Percentiles rank a stretch among this genome's conserved stretches.
Evolutionary conservation across 1,139 yeast genomes (phyloP).

Genomic region (Scheffersomyces segobiensis): DNA sequence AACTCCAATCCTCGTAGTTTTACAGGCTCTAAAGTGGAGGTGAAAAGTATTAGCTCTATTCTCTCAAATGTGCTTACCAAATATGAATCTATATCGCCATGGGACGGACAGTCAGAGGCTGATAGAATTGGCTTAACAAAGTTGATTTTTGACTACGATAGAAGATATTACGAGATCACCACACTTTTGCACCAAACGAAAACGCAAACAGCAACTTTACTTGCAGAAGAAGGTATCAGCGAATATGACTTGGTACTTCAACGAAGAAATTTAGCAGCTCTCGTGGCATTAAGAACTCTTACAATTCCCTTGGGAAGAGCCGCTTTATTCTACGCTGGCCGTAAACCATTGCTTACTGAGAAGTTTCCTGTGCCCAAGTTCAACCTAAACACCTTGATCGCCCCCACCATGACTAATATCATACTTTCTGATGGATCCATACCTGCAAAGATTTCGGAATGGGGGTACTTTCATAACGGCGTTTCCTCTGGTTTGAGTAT

Average conservation of each 20-base stretch:
- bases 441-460: constrained; percentile 53
- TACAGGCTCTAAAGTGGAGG: constrained; percentile 11
- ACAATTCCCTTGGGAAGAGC: constrained; percentile 81
- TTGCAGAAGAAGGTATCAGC: constrained; percentile 34
- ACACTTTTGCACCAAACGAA: constrained; percentile 69
- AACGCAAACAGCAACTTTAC: constrained; percentile 53
- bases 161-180: constrained; percentile 78
- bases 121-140: constrained; percentile 67
- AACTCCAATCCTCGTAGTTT: constrained; percentile 9
- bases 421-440: constrained; percentile 58
- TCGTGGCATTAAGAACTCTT: constrained; percentile 70
- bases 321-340: constrained; percentile 66
- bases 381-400: constrained; percentile 65
- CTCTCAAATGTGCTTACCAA: constrained; percentile 47
- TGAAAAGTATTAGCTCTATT: constrained; percentile 51
- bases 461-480: constrained; percentile 96
- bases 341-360: constrained; percentile 81
- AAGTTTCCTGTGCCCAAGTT: constrained; percentile 77
- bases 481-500: constrained; percentile 84
- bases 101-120: constrained; percentile 71
- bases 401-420: constrained; percentile 68
- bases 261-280: constrained; percentile 65
- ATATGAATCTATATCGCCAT: constrained; percentile 49
- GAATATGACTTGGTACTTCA: constrained; percentile 60
- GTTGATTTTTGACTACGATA: constrained; percentile 72